These are phyloP conservation scores for Firmiana major DNA, from an alignment of 345 rosid species.

Conservation along the genomic window DNA sequence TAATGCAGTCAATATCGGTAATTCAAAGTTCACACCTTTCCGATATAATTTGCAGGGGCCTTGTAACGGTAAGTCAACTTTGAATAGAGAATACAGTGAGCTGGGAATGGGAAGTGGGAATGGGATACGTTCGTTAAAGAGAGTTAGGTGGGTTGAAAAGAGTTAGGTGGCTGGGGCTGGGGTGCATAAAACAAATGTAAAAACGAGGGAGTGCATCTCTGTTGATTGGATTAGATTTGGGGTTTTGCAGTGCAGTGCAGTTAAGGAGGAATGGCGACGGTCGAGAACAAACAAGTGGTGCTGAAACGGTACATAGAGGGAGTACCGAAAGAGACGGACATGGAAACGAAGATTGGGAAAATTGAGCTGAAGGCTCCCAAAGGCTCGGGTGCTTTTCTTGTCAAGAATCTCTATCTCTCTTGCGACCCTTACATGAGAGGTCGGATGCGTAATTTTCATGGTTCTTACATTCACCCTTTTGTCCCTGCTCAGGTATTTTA, in stretches of 20 bases:
- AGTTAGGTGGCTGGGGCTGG: no score
- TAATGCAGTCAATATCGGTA: no score
- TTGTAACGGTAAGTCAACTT: no score
- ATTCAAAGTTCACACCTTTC: no score
- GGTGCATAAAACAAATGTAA: no score
- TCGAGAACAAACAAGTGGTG: slow-evolving; percentile 46
- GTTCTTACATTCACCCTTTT: slow-evolving; percentile 43
- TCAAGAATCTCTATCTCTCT: slow-evolving; percentile 52
- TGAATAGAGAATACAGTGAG: no score
- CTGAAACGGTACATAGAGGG: slow-evolving; percentile 44
- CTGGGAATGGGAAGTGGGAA: no score
- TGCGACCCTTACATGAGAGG: slow-evolving; percentile 57
- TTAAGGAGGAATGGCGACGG: slow-evolving; percentile 2
- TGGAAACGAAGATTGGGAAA: slow-evolving; percentile 36
- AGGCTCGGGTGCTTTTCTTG: slow-evolving; percentile 36
- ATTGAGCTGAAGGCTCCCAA: slow-evolving; percentile 36
- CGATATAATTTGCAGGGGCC: no score
- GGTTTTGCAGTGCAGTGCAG: neutral
- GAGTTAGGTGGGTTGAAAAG: no score
- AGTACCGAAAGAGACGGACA: slow-evolving; percentile 42
- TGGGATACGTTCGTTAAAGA: no score
- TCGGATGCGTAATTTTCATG: slow-evolving; percentile 40
- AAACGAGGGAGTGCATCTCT: no score
- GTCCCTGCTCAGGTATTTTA: slow-evolving; percentile 37
- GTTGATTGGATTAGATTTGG: no score